Percentiles rank a stretch among this genome's conserved stretches.
Conservation (phyloP, 176 grass and related monocot species). For the Juncus inflexus region DNA sequence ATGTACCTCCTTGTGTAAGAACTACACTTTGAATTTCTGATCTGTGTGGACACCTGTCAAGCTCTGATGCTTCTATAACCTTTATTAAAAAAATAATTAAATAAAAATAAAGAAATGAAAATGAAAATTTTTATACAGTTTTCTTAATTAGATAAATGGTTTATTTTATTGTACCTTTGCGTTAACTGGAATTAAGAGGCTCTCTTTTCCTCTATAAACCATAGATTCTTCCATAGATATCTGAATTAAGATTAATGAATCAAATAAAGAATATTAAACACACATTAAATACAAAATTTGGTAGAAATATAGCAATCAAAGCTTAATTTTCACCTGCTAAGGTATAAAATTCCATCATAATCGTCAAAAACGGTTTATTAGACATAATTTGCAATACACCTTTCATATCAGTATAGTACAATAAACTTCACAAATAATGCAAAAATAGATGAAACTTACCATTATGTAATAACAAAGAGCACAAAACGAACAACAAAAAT, state of each 20-base stretch:
- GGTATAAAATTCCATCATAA: no score
- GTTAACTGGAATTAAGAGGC: constrained; percentile 79
- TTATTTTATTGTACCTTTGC: constrained; percentile 40
- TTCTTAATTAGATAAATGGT: background rate
- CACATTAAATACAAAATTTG: background rate
- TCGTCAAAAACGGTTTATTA: no score
- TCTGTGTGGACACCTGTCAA: constrained; percentile 76
- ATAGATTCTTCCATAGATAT: constrained; percentile 61
- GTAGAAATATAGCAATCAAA: background rate
- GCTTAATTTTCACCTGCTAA: no score
- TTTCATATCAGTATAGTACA: no score
- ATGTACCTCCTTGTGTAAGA: constrained; percentile 53
- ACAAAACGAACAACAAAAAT: background rate
- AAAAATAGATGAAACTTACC: no score
- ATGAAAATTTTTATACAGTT: background rate
- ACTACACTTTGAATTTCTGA: constrained; percentile 85
- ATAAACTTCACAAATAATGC: no score
- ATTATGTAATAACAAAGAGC: no score
- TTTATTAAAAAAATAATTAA: constrained; percentile 27
- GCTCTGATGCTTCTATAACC: constrained; percentile 71
- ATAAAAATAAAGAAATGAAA: constrained; percentile 5
- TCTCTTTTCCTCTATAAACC: constrained; percentile 72
- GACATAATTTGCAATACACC: no score
- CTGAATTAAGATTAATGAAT: constrained; percentile 27
- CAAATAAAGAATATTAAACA: constrained; percentile 27